Base-by-base conservation (phyloP, 202 grass and related monocot genomes). In the Zizania palustris region DNA sequence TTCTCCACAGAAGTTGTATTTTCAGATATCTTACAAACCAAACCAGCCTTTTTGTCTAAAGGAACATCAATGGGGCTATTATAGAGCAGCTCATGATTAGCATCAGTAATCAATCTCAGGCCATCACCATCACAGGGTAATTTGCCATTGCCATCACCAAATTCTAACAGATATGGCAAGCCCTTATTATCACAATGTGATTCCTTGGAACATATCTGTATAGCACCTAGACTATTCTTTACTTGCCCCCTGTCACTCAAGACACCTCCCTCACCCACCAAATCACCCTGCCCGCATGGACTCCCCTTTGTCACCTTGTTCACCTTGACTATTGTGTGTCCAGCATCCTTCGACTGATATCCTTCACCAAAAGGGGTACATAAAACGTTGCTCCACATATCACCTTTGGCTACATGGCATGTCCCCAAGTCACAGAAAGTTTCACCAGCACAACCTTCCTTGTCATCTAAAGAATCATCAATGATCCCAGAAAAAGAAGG, bases 71-170 rank as follows among this genome's bases (percentile, higher is more conserved):
- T 16, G 44, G 60, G 40, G 21, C 21, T 81, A 44, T 63, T 33
- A 46, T 81, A 65, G 40, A 72, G 66, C 79, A 51, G 35, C 42
- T 67, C 80, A 73, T 65, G 69, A 40, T 72, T 77, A 54, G 22
- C 73, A 72, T 36, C 15, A 15, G 63, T 56, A 53, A 54, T 71
- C n/a, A 60, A 79, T 19, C 75, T 46, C 45, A 55, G 60, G 14
- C 14, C 20, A 53, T 88, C 56, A 76, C 21, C 34, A 71, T n/a
- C 65, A 38, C 1, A 13, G 60, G 22, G 77, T 21, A 66, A 76
- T 36, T 72, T 41, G 20, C 65, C 71, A 9, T 4, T 65, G 60
- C 18, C 59, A 84, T 49, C 28, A 28, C 49, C 38, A 73, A 6
- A 28, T 43, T 45, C 60, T 20, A 61, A 21, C 15, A 53, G 43